Evolutionary conservation across 2,329 filamentous ascomycete species (phyloP).

Genomic region (Scleromitrula shiraiana): DNA sequence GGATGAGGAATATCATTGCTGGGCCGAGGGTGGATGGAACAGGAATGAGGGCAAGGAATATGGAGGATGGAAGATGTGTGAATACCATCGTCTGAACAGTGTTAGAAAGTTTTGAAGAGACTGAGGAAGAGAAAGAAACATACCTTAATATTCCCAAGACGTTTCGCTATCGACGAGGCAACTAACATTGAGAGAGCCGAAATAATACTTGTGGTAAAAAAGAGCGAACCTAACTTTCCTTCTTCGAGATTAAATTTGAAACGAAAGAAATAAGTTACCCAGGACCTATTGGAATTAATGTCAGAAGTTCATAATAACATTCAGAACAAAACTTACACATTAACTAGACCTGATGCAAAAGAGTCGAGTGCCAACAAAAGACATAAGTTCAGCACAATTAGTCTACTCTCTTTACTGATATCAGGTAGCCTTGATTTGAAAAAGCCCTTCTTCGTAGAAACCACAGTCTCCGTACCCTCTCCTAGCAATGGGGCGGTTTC

Average conservation of each 20-base stretch:
- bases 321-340: conserved; percentile 39
- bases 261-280: conserved; percentile 51
- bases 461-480: conserved; percentile 15
- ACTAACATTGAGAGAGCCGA: conserved; percentile 44
- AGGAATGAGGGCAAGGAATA: conserved; percentile 57
- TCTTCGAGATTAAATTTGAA: conserved; percentile 40
- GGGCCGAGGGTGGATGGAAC: conserved; percentile 44
- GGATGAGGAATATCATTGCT: conserved; percentile 51
- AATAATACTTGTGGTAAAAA: conserved; percentile 46
- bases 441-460: conserved; percentile 21
- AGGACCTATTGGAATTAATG: conserved; percentile 39
- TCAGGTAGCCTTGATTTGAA: conserved; percentile 39
- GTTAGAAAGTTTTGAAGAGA: conserved; percentile 21
- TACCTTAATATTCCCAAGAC: conserved; percentile 56
- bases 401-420: conserved; percentile 47
- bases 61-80: conserved; percentile 60
- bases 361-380: conserved; percentile 61
- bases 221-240: conserved; percentile 44
- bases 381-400: conserved; percentile 53
- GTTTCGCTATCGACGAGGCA: conserved; percentile 45
- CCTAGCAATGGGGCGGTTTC: conserved; percentile 26
- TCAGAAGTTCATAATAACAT: conserved; percentile 18
- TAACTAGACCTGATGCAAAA: conserved; percentile 62
- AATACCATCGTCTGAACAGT: conserved; percentile 59
- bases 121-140: conserved; percentile 12